A percentile compares a stretch with the other conserved stretches of the same genome.
phyloP scores from a whole-genome alignment of 371 early-diverging fungal genomes.

The Apophysomyces ossiformis region DNA sequence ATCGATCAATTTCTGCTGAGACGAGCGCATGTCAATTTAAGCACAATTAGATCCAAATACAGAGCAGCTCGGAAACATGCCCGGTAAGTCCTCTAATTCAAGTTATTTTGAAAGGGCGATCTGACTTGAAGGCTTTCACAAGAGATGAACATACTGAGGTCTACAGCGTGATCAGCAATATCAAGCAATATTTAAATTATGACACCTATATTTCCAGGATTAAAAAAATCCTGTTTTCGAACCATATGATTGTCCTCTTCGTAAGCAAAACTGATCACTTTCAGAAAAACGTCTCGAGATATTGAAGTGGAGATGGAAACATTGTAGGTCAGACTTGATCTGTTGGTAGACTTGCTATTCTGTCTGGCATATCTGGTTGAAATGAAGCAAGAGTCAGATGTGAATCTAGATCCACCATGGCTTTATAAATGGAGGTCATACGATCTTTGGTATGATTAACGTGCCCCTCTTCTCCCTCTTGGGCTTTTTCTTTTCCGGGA shows the following conservation, averaged over 20 bases:
- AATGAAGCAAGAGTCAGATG: constrained; percentile 58
- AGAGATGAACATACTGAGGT: constrained; percentile 30
- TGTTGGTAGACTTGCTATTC: constrained; percentile 64
- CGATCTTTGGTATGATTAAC: constrained; percentile 50
- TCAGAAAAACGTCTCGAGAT: background rate
- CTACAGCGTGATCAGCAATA: constrained; percentile 20
- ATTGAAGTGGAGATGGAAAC: background rate
- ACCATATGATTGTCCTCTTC: constrained; percentile 29
- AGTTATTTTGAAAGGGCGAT: background rate
- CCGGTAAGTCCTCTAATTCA: constrained; percentile 23
- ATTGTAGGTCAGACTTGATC: constrained; percentile 58
- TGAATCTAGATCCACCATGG: constrained; percentile 57
- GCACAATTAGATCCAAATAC: constrained; percentile 40
- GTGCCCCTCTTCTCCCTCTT: background rate
- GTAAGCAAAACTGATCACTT: constrained; percentile 14
- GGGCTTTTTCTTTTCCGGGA: constrained; percentile 1
- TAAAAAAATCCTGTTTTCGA: constrained; percentile 17
- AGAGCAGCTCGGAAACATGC: constrained; percentile 35
- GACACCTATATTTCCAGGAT: constrained; percentile 17
- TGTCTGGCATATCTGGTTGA: constrained; percentile 72
- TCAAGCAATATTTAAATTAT: constrained; percentile 24
- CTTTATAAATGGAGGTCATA: constrained; percentile 63
- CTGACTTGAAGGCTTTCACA: background rate
- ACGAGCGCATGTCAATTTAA: constrained; percentile 28
- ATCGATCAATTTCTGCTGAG: constrained; percentile 28